Conservation (phyloP, 2,329 filamentous ascomycete genomes). For the Colletotrichum sp. region DNA sequence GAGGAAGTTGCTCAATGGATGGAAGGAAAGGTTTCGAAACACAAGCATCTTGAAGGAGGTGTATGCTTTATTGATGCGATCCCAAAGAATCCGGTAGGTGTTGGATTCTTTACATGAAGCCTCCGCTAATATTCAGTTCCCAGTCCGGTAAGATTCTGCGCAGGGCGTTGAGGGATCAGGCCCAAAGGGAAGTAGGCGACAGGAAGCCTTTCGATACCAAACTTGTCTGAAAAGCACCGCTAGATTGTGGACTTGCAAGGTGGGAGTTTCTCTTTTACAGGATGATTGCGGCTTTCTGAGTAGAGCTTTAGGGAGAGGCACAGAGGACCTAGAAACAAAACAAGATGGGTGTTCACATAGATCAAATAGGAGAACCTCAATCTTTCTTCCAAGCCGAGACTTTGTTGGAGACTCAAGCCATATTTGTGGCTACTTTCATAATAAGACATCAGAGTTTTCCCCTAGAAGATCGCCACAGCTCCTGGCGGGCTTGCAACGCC, state of each 20-base stretch:
- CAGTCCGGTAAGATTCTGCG: not conserved
- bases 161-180: not conserved
- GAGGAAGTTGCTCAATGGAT: not conserved
- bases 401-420: not conserved
- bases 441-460: not conserved
- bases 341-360: not conserved
- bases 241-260: accelerated
- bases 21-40: not conserved
- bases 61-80: not conserved
- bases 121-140: not conserved
- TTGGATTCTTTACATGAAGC: not conserved
- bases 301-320: not conserved
- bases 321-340: not conserved
- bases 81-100: not conserved
- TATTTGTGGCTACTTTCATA: not conserved
- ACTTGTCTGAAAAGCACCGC: not conserved
- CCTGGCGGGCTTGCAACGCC: conserved; percentile 50
- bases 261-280: accelerated
- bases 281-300: not conserved
- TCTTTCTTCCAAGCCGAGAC: not conserved
- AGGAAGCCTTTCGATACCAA: not conserved
- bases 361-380: not conserved
- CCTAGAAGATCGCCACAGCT: conserved; percentile 45
- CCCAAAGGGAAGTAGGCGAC: not conserved
- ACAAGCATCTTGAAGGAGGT: not conserved